A percentile compares a stretch with the other conserved stretches of the same genome.
Evolutionary conservation across 805 yeast species (phyloP).

Genomic region (Candida maesae): DNA sequence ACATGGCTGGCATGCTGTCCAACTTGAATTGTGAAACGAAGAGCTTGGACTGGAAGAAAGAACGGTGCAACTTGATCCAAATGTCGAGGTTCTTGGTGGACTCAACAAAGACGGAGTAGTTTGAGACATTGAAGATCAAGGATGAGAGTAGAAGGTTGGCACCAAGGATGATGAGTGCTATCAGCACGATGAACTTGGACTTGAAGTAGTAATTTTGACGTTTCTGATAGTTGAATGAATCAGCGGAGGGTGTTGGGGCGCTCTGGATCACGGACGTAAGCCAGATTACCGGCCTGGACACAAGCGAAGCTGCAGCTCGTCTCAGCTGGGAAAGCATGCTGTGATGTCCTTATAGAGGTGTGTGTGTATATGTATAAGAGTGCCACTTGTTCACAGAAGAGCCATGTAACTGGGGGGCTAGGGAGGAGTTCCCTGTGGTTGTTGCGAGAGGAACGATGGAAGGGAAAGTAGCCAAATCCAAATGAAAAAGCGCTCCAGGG

Average conservation of each 20-base stretch:
- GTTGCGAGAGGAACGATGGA: too few species aligned
- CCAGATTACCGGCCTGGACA: slow-evolving; percentile 6
- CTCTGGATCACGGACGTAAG: slow-evolving; percentile 4
- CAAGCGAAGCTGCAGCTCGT: slow-evolving; percentile 2
- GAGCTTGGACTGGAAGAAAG: slow-evolving; percentile 19
- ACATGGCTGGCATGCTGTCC: slow-evolving; percentile 1
- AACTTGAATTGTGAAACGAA: slow-evolving; percentile 22
- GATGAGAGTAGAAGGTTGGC: slow-evolving; percentile 21
- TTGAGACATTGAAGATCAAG: slow-evolving; percentile 18
- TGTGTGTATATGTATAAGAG: background rate
- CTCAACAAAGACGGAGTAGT: slow-evolving; percentile 20
- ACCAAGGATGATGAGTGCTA: slow-evolving; percentile 20
- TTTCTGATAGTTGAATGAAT: slow-evolving; percentile 7
- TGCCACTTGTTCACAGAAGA: too few species aligned
- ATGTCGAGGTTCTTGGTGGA: slow-evolving; percentile 17
- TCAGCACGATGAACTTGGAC: slow-evolving; percentile 21
- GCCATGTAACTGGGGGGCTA: too few species aligned
- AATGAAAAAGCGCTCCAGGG: too few species aligned
- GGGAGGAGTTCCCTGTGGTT: too few species aligned
- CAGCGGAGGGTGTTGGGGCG: slow-evolving; percentile 2
- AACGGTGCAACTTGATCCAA: slow-evolving; percentile 19
- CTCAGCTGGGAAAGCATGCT: slow-evolving; percentile 6
- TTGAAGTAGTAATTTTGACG: slow-evolving; percentile 20
- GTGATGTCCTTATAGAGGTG: background rate
- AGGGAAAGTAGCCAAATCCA: too few species aligned